Percentiles rank a stretch among this genome's conserved stretches.
phyloP scores from a whole-genome alignment of 1,139 yeast species.

The Debaryomyces coudertii region DNA sequence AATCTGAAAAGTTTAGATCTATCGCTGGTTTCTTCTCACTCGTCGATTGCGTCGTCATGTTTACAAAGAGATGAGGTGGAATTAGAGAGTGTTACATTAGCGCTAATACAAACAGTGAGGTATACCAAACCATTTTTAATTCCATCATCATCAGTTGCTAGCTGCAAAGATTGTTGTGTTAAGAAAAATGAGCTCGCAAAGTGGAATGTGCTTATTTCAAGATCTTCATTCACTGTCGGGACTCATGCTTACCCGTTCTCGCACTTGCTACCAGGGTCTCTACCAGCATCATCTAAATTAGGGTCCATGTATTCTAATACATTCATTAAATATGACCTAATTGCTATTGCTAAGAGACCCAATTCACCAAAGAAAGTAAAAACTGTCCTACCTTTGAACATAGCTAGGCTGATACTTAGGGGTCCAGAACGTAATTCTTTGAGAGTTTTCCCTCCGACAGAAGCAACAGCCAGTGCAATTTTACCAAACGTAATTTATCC shows the following conservation, averaged over 20 bases:
- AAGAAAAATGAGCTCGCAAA: slow-evolving; percentile 67
- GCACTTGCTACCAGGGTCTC: slow-evolving; percentile 86
- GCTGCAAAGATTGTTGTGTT: slow-evolving; percentile 61
- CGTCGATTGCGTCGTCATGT: slow-evolving; percentile 18
- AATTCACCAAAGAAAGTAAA: slow-evolving; percentile 33
- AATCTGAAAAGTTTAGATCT: background rate
- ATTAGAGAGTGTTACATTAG: slow-evolving; percentile 61
- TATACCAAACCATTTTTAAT: slow-evolving; percentile 69
- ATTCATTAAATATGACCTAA: slow-evolving; percentile 69
- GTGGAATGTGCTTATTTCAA: slow-evolving; percentile 79
- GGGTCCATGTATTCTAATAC: slow-evolving; percentile 58
- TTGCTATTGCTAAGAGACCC: slow-evolving; percentile 54
- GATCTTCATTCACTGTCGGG: slow-evolving; percentile 61
- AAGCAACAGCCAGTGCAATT: slow-evolving; percentile 81
- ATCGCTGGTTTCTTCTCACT: slow-evolving; percentile 10
- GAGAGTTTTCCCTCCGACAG: slow-evolving; percentile 95
- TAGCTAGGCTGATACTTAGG: slow-evolving; percentile 75
- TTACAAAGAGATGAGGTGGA: slow-evolving; percentile 28
- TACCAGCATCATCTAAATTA: slow-evolving; percentile 76
- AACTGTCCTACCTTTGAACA: slow-evolving; percentile 67
- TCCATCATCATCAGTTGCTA: slow-evolving; percentile 49
- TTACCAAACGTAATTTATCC: slow-evolving; percentile 91
- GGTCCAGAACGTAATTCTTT: slow-evolving; percentile 87
- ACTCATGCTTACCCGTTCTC: slow-evolving; percentile 91
- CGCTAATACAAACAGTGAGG: slow-evolving; percentile 68